Base-by-base conservation (phyloP, 441 rosid species). In the Cnidoscolus chayamansa region DNA sequence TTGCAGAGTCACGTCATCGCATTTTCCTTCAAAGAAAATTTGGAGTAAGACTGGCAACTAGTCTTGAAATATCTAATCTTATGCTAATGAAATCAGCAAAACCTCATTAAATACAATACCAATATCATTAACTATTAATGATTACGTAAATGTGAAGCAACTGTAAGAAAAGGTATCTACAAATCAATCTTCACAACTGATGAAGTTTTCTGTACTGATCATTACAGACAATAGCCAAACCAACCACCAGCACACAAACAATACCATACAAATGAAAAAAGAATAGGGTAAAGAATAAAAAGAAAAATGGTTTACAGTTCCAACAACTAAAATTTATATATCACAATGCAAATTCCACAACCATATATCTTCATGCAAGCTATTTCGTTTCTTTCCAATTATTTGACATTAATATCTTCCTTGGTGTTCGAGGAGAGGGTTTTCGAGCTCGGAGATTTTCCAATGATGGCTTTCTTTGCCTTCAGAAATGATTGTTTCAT, bases 381-480 rank as follows among this genome's bases (percentile, higher is more conserved):
- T 45, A 49, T 49, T n/a, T 65, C 25, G 3, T 8, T 40, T 4
- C 45, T 66, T 69, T 53, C 20, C 53, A 56, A 71, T 87, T 76
- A 86, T 75, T 88, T 81, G 68, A 77, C 89, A 68, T 81, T 78
- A 74, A 77, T 82, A 48, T 86, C 86, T 48, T 61, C 87, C 69
- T 85, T 79, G 45, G 87, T 55, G 8, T 78, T 75, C 1, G 78
- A 65, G 19, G 65, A 12, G 30, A 70, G 43, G 0, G 78, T 82
- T 77, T 88, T 86, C 0, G 90, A 74, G 84, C 81, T 79, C 58
- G 89, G 87, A 72, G 92, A 87, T 76, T 85, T 86, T 25, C 92
- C 94, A 1, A 78, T 78, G 50, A 91, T 82, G 31, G 90, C 97
- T 78, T 85, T 89, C 85, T 86, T 89, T 48, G 88, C 90, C 88